Evolutionary conservation across 192 early-diverging fungal genomes (phyloP).

Genomic region (Phlyctochytrium arcticum): DNA sequence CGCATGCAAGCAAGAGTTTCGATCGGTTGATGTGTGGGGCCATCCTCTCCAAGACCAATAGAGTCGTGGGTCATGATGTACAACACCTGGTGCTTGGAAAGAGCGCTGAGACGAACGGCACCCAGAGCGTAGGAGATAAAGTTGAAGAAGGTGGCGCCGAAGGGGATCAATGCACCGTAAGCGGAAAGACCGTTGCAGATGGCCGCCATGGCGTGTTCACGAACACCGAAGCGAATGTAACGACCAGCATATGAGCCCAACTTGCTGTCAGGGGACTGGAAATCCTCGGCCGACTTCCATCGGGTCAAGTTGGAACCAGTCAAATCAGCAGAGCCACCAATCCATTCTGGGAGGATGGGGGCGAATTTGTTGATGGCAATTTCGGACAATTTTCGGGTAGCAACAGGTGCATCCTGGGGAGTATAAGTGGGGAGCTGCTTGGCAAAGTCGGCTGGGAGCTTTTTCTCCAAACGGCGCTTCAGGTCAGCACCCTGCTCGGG

Average conservation of each 20-base stretch:
- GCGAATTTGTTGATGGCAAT: slow-evolving; percentile 78
- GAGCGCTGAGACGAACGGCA: slow-evolving; percentile 82
- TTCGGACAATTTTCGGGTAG: slow-evolving; percentile 53
- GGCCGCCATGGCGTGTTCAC: slow-evolving; percentile 96
- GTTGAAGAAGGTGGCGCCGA: slow-evolving; percentile 83
- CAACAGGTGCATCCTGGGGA: slow-evolving; percentile 73
- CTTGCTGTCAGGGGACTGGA: slow-evolving; percentile 50
- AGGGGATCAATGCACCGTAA: slow-evolving; percentile 85
- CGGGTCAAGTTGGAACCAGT: slow-evolving; percentile 94
- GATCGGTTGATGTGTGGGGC: slow-evolving; percentile 97
- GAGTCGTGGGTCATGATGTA: slow-evolving; percentile 99
- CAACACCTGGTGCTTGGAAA: slow-evolving; percentile 84
- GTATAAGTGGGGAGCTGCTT: slow-evolving; percentile 73
- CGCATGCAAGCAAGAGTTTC: slow-evolving; percentile 88
- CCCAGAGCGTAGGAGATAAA: slow-evolving; percentile 68
- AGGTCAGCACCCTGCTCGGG: slow-evolving; percentile 70
- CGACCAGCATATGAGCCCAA: slow-evolving; percentile 83
- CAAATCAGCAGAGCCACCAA: slow-evolving; percentile 95
- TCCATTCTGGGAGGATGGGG: slow-evolving; percentile 73
- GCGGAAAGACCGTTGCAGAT: slow-evolving; percentile 87
- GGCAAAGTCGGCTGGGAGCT: slow-evolving; percentile 72
- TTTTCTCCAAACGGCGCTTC: slow-evolving; percentile 59
- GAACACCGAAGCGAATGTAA: slow-evolving; percentile 92
- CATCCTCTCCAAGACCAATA: slow-evolving; percentile 97
- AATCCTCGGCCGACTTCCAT: slow-evolving; percentile 94